A percentile compares a stretch with the other conserved stretches of the same genome.
phyloP scores from a whole-genome alignment of 1,139 yeast species.

The Pneumocystis carinii region DNA sequence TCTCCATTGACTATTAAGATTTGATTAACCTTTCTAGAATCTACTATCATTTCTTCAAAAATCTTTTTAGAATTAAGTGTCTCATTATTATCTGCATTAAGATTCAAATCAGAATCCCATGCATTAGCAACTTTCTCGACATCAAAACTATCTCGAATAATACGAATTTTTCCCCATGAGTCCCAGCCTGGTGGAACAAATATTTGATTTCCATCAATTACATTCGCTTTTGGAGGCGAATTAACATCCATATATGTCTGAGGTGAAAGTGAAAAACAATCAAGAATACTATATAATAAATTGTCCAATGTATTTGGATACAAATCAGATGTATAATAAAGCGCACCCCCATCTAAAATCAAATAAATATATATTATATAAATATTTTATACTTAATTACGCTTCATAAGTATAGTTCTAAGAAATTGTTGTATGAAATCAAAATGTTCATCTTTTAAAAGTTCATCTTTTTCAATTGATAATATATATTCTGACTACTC shows the following conservation, averaged over 20 bases:
- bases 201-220: conserved; percentile 27
- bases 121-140: conserved; percentile 13
- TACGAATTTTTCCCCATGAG: conserved; percentile 24
- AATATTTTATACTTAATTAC: not conserved
- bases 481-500: conserved; percentile 14
- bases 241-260: not conserved
- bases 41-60: not conserved
- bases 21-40: not conserved
- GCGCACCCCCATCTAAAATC: conserved; percentile 21
- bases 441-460: conserved; percentile 19
- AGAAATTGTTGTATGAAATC: conserved; percentile 41
- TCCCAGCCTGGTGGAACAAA: conserved; percentile 33
- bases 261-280: conserved; percentile 7
- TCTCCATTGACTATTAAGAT: not conserved
- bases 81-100: conserved; percentile 5
- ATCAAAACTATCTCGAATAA: conserved; percentile 21
- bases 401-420: conserved; percentile 35
- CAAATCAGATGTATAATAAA: conserved; percentile 4
- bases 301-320: conserved; percentile 1
- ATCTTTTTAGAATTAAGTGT: not conserved
- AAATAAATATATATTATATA: not conserved
- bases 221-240: conserved; percentile 18
- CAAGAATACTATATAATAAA: conserved; percentile 3
- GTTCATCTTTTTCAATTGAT: conserved; percentile 12
- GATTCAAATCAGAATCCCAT: conserved; percentile 12